Evolutionary conservation across 805 yeast genomes (phyloP), one percentile per base, ranked within the genome.

Genomic region (Helenozyma baotianmanensis): DNA sequence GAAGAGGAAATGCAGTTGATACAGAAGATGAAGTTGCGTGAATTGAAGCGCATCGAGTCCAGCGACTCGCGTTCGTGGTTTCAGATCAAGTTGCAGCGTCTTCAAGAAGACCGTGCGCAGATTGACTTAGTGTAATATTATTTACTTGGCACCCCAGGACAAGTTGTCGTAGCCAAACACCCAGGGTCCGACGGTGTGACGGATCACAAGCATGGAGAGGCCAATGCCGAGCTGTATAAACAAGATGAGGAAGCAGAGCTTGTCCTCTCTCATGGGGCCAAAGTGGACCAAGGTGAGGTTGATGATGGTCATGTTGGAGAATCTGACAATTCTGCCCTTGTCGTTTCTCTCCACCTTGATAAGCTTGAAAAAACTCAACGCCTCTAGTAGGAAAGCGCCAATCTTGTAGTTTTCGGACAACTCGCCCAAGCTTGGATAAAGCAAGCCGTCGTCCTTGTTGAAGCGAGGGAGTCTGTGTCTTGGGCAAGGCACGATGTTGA

Each of bases 191-290:
- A 87, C 62, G 1, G 87, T 72, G 58, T 92, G 97, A 56, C 99
- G 76, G 9, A 76, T 73, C 1, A 72, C 53, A 4, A 90, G 65
- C 55, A 90, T 85, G 2, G 56, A 17, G 4, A 85, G 36, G 0
- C 97, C 97, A 29, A 81, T 54, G 0, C 56, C 30, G 27, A 84
- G 74, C 55, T 92, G 97, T 10, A 79, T 45, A 0, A 47, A 47
- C 48, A 92, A 51, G 11, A 92, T 68, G 4, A 71, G 48, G 14
- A 61, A 37, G 43, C 97, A 83, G 34, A 92, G 64, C 14, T 53
- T 62, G 53, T 85, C 96, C 58, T 92, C 99, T 37, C 89, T 70
- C 68, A 83, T 55, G 4, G 98, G 97, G 1, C 98, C 98, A 26
- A 81, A 67, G 84, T 88, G 78, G 8, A 90, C 95, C 25, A 90